phyloP scores from a whole-genome alignment of 768 basidiomycete genomes.

The Suillus variegatus region DNA sequence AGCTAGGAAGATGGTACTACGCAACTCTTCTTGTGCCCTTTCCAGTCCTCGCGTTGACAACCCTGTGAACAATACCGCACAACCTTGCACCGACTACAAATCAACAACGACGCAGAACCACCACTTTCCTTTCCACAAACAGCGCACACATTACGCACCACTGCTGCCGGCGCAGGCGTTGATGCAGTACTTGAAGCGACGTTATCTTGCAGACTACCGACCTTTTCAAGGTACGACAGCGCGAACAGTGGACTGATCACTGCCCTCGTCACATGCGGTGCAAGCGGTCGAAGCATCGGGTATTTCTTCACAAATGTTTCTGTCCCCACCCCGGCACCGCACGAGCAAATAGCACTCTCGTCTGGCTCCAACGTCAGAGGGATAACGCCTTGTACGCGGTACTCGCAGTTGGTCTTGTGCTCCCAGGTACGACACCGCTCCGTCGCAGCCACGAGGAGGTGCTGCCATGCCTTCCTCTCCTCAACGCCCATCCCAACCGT shows the following conservation, averaged over 20 bases:
- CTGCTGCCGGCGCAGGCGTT: background rate
- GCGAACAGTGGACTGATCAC: conserved; percentile 58
- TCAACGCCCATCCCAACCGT: conserved; percentile 20
- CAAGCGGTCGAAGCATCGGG: conserved; percentile 31
- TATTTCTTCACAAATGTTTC: conserved; percentile 40
- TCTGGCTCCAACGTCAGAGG: conserved; percentile 41
- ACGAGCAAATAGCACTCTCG: conserved; percentile 49
- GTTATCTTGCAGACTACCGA: conserved; percentile 19
- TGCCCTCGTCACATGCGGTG: conserved; percentile 46
- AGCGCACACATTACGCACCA: conserved; percentile 12
- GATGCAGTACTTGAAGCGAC: background rate
- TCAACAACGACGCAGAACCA: conserved; percentile 32
- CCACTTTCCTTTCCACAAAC: conserved; percentile 21
- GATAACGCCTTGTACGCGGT: conserved; percentile 32
- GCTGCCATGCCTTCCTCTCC: conserved; percentile 49
- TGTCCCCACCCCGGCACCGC: conserved; percentile 51
- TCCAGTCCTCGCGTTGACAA: conserved; percentile 53
- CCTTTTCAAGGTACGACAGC: conserved; percentile 47
- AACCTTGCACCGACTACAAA: conserved; percentile 40
- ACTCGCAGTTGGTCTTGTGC: conserved; percentile 51
- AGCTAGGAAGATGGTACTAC: background rate
- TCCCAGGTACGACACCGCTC: conserved; percentile 58
- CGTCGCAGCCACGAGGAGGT: conserved; percentile 48
- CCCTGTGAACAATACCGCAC: conserved; percentile 43
- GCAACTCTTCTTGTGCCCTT: conserved; percentile 41